Base-by-base conservation (phyloP, 1,139 yeast genomes). In the Kurtzmaniella quercitrusa region DNA sequence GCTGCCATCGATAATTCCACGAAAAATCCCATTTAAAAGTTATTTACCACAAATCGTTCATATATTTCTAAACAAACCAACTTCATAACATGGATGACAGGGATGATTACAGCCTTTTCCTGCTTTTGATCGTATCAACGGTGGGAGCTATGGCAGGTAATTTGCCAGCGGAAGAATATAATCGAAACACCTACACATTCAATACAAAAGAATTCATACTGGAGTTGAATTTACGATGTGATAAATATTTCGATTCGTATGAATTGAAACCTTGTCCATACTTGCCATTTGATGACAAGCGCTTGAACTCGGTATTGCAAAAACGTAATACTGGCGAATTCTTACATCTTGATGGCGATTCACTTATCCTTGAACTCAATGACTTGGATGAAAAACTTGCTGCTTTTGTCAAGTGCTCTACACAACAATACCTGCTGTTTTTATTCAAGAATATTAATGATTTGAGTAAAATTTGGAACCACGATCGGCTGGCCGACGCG, bases 371-470 rank as follows among this genome's bases (percentile, higher is more conserved):
- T 17, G 52, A 55, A 11, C 45, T 55, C 12, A 46, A 45, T 37
- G 48, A 47, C 35, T 51, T 46, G 39, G 53, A 52, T 28, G 44
- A 41, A 15, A 45, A 45, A n/a, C 52, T 68, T 48, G 59, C 60
- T 39, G 46, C 53, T 19, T 54, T 64, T 2, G 57, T 67, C 1
- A 51, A 65, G 5, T 52, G 56, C 4, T 56, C 67, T 2, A 49
- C 65, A 0, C 47, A 53, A 41, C 47, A 52, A 23, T 66, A 68
- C 44, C 52, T 63, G 2, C 51, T 53, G 33, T 49, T 52, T 33
- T 52, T 68, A 43, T 45, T 63, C 20, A 59, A 57, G 38, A 54
- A 59, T 42, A 56, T 67, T 20, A 62, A 63, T 42, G 68, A 61
- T 36, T 50, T 64, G 37, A 30, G 41, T 40, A 28, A 9, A 30